Conservation (phyloP, 345 rosid genomes). For the Rhizophora apiculata region DNA sequence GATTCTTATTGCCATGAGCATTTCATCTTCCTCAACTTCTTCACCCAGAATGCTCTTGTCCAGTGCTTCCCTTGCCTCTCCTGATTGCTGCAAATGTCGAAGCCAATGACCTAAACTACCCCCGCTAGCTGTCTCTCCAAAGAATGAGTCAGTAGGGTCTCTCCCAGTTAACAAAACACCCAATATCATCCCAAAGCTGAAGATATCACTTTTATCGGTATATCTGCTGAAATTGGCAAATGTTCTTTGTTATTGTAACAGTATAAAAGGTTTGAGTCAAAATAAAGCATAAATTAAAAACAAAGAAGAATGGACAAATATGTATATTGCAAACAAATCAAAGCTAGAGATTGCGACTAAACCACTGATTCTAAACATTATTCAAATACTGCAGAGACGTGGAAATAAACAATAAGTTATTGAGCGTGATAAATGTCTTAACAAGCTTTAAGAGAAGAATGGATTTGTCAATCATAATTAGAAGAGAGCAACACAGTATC, state of each 20-base stretch:
- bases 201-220: conserved; percentile 80
- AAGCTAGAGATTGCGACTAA: too few species aligned
- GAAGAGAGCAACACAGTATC: too few species aligned
- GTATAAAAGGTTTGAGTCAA: not conserved
- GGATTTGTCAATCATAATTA: too few species aligned
- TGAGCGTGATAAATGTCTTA: not conserved
- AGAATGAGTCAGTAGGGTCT: conserved; percentile 65
- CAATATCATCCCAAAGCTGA: conserved; percentile 91
- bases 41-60: conserved; percentile 83
- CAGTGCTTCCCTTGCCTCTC: conserved; percentile 77
- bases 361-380: too few species aligned
- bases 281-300: too few species aligned
- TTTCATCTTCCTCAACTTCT: conserved; percentile 94
- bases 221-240: conserved; percentile 45
- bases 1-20: conserved; percentile 90
- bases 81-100: conserved; percentile 74
- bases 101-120: conserved; percentile 84
- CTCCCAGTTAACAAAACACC: conserved; percentile 80
- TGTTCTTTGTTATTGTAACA: conserved; percentile 5
- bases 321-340: too few species aligned
- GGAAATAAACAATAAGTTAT: too few species aligned
- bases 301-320: too few species aligned
- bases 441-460: not conserved
- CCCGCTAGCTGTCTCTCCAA: conserved; percentile 51
- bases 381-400: too few species aligned